Percentiles rank a stretch among this genome's conserved stretches.
Evolutionary conservation across 73 alveolate species (phyloP).

Genomic region (Paramecium primaurelia): DNA sequence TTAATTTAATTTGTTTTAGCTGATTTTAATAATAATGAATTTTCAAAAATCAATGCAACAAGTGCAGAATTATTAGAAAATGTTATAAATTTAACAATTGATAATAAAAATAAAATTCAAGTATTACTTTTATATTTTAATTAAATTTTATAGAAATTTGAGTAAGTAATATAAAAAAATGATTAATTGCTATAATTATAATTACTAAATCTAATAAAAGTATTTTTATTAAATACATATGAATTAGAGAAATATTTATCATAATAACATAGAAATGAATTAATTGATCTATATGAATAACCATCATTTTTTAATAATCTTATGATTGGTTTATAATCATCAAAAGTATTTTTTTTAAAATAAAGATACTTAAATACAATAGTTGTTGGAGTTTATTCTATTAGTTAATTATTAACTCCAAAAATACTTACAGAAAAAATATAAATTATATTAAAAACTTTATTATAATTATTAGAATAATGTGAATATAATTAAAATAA

Average conservation of each 20-base stretch:
- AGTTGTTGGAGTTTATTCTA: background rate
- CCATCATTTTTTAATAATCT: background rate
- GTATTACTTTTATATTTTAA: background rate
- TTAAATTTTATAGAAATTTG: background rate
- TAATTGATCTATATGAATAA: background rate
- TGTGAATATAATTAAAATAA: background rate
- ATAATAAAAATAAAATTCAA: background rate
- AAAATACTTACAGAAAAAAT: background rate
- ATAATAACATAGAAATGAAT: background rate
- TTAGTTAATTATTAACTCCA: background rate
- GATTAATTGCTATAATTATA: background rate
- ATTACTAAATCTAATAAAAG: background rate
- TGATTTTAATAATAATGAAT: background rate
- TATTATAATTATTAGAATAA: background rate
- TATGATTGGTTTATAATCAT: background rate
- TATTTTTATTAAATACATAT: background rate
- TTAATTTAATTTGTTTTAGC: background rate
- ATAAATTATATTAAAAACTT: background rate
- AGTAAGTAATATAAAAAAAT: background rate
- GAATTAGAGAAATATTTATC: background rate
- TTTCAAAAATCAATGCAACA: constrained; percentile 18
- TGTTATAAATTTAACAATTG: background rate
- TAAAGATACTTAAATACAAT: background rate
- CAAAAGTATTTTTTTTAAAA: background rate
- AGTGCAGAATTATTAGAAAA: constrained; percentile 21